These are phyloP conservation scores for Fusarium setosum DNA, from an alignment of 2,329 filamentous ascomycete genomes.

Conservation along the genomic window DNA sequence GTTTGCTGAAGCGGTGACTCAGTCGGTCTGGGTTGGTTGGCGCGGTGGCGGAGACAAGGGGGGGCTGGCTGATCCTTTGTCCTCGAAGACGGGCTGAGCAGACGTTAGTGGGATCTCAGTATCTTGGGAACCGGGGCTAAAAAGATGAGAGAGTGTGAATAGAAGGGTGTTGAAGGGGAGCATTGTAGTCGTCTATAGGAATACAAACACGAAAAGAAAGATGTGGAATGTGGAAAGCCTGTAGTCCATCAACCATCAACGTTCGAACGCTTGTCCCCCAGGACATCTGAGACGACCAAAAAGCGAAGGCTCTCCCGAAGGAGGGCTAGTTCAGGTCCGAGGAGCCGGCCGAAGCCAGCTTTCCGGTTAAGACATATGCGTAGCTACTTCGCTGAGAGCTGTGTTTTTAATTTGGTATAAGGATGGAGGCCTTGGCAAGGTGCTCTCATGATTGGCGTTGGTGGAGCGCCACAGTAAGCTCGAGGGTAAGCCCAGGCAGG, in stretches of 20 bases:
- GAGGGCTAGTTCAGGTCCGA: neutral
- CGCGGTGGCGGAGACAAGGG: neutral
- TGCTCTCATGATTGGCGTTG: no score
- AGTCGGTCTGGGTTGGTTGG: neutral
- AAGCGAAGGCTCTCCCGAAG: slow-evolving; percentile 20
- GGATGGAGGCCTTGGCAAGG: no score
- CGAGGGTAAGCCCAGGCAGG: no score
- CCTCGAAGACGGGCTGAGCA: no score
- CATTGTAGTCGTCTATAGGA: no score
- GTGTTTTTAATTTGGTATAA: no score
- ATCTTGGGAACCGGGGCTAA: no score
- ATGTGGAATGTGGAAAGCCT: neutral
- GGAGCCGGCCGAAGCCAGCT: neutral
- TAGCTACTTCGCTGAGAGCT: no score
- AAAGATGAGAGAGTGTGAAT: no score
- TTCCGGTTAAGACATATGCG: neutral
- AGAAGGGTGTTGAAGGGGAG: no score
- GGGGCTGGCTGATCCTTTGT: neutral
- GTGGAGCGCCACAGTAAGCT: no score
- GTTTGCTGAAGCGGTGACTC: neutral
- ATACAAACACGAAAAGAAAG: neutral
- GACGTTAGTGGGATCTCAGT: no score
- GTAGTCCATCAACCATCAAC: neutral
- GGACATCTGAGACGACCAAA: neutral
- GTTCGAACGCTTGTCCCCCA: neutral